Base-by-base conservation (phyloP, 805 yeast species). In the Yamadazyma sp. region DNA sequence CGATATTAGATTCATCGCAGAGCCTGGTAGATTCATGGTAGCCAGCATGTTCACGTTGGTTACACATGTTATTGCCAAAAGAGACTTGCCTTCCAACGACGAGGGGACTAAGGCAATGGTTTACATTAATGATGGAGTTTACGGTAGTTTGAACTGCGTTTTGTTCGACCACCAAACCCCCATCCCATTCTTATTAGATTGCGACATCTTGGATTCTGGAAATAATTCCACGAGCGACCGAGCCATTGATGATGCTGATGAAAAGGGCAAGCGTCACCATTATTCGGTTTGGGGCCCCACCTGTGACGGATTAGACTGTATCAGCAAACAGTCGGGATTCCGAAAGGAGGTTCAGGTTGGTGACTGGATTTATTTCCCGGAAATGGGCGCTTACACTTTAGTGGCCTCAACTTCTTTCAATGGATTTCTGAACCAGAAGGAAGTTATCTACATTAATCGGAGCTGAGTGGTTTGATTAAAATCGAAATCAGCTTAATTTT, bases 211-310 rank as follows among this genome's bases (percentile, higher is more conserved):
- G 31, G 37, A 20, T 5, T 19, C 23, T 12, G 32, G 27, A 21
- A 24, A 19, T 2, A 9, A 13, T 6, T 14, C 16, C 18, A 24
- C 18, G 13, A 14, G 21, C 6, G 13, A 13, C 8, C 13, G 33
- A 19, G 55, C 67, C 30, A 76, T 71, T 55, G 42, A 71, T 55
- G 42, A 40, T 25, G 35, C 37, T 34, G 36, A 33, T 14, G 67
- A 59, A 20, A 35, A 40, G 45, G 44, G 44, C 42, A 56, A 59
- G 28, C 52, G 59, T 46, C 59, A 59, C 29, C 59, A 59, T 28
- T 82, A 75, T 37, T 85, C 95, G 3, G 73, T 93, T 43, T 91
- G 99, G 99, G 99, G 99, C 5, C 99, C 98, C 30, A 91, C 98
- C 13, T 91, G 99, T 66, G 99, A 91, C 63, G 97, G 97, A 3